Percentiles rank a stretch among this genome's conserved stretches.
phyloP scores from a whole-genome alignment of 768 basidiomycete genomes.

The Trametes maxima region DNA sequence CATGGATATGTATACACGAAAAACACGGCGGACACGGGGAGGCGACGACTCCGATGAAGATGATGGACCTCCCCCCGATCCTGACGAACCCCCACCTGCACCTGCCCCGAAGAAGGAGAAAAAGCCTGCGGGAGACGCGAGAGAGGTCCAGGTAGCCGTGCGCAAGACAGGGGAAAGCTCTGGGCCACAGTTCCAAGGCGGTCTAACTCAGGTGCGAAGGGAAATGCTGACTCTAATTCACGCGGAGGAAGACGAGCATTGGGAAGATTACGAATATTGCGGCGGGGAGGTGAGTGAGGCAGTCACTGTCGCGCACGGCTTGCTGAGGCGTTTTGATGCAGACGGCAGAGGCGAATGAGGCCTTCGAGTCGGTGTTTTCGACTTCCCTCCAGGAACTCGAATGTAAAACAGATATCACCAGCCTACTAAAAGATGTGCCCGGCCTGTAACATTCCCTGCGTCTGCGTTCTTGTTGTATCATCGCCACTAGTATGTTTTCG shows the following conservation, averaged over 20 bases:
- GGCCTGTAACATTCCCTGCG: constrained; percentile 19
- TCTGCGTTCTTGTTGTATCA: no score
- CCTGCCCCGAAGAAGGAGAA: constrained; percentile 58
- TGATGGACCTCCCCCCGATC: constrained; percentile 78
- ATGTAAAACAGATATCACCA: constrained; percentile 32
- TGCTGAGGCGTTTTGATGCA: constrained; percentile 34
- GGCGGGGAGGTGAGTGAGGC: constrained; percentile 57
- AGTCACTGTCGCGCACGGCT: neutral
- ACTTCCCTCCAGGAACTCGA: constrained; percentile 40
- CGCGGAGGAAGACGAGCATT: constrained; percentile 75
- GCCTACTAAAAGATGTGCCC: constrained; percentile 28
- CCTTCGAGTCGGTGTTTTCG: constrained; percentile 68
- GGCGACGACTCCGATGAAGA: constrained; percentile 75
- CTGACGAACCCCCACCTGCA: constrained; percentile 63
- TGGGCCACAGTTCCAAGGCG: constrained; percentile 55
- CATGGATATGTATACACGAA: constrained; percentile 71
- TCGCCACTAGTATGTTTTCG: no score
- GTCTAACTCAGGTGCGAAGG: constrained; percentile 67
- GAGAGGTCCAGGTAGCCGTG: constrained; percentile 77
- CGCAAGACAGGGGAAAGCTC: constrained; percentile 68
- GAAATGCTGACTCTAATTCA: constrained; percentile 79
- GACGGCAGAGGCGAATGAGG: constrained; percentile 58
- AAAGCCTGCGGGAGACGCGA: constrained; percentile 57
- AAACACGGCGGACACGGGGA: constrained; percentile 51
- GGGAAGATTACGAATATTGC: constrained; percentile 69